These are phyloP conservation scores for Microdochium nivale DNA, from an alignment of 2,329 filamentous ascomycete genomes.

Conservation along the genomic window DNA sequence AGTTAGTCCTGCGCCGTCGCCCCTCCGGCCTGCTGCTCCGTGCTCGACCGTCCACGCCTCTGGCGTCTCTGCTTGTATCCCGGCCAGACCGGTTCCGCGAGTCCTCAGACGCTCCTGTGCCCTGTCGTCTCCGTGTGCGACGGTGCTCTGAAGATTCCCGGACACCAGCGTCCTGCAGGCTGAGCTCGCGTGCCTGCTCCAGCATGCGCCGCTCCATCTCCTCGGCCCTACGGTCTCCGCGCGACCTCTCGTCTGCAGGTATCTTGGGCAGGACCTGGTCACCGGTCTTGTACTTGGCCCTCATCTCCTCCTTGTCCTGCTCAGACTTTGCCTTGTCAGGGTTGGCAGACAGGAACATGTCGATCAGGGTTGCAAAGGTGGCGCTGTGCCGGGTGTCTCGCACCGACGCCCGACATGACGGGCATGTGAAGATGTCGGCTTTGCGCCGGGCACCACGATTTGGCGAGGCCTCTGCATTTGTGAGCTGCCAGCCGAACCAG, in stretches of 20 bases:
- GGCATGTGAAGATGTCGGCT: conserved; percentile 67
- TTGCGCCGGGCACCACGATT: conserved; percentile 37
- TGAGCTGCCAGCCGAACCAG: conserved; percentile 82
- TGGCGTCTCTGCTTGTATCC: conserved; percentile 16
- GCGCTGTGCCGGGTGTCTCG: conserved; percentile 86
- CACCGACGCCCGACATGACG: conserved; percentile 80
- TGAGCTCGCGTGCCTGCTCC: conserved; percentile 62
- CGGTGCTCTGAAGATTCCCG: conserved; percentile 20
- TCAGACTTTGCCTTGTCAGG: conserved; percentile 63
- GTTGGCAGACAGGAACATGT: conserved; percentile 77
- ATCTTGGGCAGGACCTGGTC: conserved; percentile 69
- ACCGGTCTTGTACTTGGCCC: conserved; percentile 67
- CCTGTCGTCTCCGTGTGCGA: conserved; percentile 15
- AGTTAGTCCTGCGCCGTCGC: conserved; percentile 18
- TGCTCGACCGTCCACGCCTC: conserved; percentile 14
- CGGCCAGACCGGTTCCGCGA: conserved; percentile 24
- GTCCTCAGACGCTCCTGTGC: conserved; percentile 17
- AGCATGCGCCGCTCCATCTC: conserved; percentile 63
- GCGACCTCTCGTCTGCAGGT: conserved; percentile 38
- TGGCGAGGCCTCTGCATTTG: conserved; percentile 42
- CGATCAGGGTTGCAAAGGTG: conserved; percentile 78
- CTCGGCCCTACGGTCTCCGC: conserved; percentile 45
- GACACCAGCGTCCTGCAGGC: conserved; percentile 58
- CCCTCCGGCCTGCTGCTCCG: conserved; percentile 19
- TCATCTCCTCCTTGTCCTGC: conserved; percentile 69